Conservation (phyloP, 2,329 filamentous ascomycete genomes). For the Sarocladium kiliense region DNA sequence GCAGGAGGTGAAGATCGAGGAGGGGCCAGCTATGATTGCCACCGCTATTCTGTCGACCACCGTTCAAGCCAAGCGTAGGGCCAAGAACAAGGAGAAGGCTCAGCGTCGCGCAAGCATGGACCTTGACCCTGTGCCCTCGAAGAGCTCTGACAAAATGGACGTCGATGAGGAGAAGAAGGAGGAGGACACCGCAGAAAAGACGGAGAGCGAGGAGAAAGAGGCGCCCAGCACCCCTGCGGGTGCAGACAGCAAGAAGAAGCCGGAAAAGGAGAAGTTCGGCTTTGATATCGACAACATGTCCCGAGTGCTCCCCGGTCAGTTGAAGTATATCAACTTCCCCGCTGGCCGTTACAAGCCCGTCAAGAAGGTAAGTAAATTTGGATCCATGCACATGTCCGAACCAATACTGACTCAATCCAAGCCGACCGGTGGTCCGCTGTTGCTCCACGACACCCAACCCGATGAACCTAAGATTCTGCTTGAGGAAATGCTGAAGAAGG, state of each 20-base stretch:
- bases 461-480: slow-evolving; percentile 74
- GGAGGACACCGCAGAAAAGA: slow-evolving; percentile 52
- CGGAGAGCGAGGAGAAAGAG: slow-evolving; percentile 58
- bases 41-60: slow-evolving; percentile 96
- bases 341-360: slow-evolving; percentile 89
- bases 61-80: slow-evolving; percentile 90
- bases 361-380: slow-evolving; percentile 59
- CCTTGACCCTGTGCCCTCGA: slow-evolving; percentile 66
- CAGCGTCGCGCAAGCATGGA: slow-evolving; percentile 94
- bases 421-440: slow-evolving; percentile 88
- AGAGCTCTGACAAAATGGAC: slow-evolving; percentile 81
- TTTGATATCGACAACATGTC: slow-evolving; percentile 98
- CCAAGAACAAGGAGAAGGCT: slow-evolving; percentile 82
- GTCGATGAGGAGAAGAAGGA: slow-evolving; percentile 61
- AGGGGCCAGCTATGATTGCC: slow-evolving; percentile 88
- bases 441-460: slow-evolving; percentile 81
- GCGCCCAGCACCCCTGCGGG: slow-evolving; percentile 32
- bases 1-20: slow-evolving; percentile 90
- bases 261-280: slow-evolving; percentile 92
- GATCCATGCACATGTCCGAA: neutral
- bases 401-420: slow-evolving; percentile 31
- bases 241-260: slow-evolving; percentile 72
- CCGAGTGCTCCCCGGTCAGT: slow-evolving; percentile 82
- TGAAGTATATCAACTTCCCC: slow-evolving; percentile 94
- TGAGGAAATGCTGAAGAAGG: slow-evolving; percentile 90